phyloP scores from a whole-genome alignment of 2,329 filamentous ascomycete genomes.

The Aureobasidium sp. region DNA sequence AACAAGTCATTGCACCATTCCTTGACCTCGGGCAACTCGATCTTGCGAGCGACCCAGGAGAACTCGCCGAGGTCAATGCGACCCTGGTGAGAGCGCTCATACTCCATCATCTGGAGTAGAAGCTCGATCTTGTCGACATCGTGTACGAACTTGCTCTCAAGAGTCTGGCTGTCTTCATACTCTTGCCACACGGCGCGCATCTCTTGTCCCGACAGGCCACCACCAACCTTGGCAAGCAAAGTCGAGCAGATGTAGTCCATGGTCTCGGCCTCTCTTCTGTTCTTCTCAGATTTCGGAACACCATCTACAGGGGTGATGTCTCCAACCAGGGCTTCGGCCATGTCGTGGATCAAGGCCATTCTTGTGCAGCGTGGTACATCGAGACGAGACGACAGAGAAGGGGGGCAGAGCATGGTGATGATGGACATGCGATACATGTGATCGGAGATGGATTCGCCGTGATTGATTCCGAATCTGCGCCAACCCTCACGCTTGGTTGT shows the following conservation, averaged over 20 bases:
- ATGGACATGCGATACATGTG: constrained; percentile 99
- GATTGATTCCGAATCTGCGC: constrained; percentile 71
- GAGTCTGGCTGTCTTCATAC: constrained; percentile 80
- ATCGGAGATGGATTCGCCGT: constrained; percentile 85
- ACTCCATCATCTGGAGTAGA: constrained; percentile 91
- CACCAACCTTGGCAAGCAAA: constrained; percentile 65
- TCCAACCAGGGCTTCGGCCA: constrained; percentile 90
- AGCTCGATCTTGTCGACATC: constrained; percentile 97
- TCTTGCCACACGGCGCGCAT: constrained; percentile 84
- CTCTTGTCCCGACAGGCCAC: constrained; percentile 59
- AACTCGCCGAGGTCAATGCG: constrained; percentile 78
- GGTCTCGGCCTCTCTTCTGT: constrained; percentile 71
- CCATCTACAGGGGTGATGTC: constrained; percentile 93
- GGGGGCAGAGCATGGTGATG: constrained; percentile 84
- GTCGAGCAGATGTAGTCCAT: constrained; percentile 81
- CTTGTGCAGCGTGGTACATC: constrained; percentile 79
- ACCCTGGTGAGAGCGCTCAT: constrained; percentile 64
- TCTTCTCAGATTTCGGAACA: constrained; percentile 84
- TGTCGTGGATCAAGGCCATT: constrained; percentile 95
- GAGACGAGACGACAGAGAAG: constrained; percentile 59
- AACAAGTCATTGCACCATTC: constrained; percentile 71
- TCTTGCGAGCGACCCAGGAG: constrained; percentile 62
- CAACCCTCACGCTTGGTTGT: constrained; percentile 95
- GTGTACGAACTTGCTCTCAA: constrained; percentile 84
- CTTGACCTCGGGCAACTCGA: constrained; percentile 69